These are phyloP conservation scores for Aspergillus amoenus DNA, from an alignment of 2,329 filamentous ascomycete genomes.

Conservation along the genomic window DNA sequence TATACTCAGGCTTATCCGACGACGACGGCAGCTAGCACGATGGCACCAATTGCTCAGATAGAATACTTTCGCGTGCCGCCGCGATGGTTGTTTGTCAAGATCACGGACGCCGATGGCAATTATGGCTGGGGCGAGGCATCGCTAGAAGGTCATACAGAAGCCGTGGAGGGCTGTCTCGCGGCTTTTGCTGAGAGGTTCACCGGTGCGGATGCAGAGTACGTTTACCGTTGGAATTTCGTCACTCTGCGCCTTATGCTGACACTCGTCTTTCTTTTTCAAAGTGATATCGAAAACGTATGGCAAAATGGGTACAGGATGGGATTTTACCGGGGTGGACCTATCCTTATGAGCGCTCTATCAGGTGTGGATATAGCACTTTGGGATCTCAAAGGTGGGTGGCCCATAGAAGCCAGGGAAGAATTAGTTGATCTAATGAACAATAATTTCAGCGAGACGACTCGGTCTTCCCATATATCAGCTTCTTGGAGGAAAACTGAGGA, in stretches of 20 bases:
- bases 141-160: constrained; percentile 70
- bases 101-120: constrained; percentile 66
- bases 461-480: constrained; percentile 71
- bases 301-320: constrained; percentile 58
- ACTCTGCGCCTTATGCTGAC: constrained; percentile 45
- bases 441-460: constrained; percentile 46
- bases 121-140: constrained; percentile 75
- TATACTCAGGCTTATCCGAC: too few species aligned
- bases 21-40: constrained; percentile 29
- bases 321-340: constrained; percentile 76
- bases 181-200: constrained; percentile 35
- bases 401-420: too few species aligned
- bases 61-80: constrained; percentile 76
- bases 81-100: constrained; percentile 76
- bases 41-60: constrained; percentile 65
- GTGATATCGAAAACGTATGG: constrained; percentile 81
- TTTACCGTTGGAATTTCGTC: constrained; percentile 41
- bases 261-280: constrained; percentile 36
- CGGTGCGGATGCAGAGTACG: constrained; percentile 4
- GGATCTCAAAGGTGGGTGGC: constrained; percentile 64
- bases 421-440: background rate
- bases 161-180: constrained; percentile 72
- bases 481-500: constrained; percentile 69
- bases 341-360: constrained; percentile 76
- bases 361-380: constrained; percentile 79